These are phyloP conservation scores for Trypanosoma grayi DNA, from an alignment of 208 protist genomes.

Conservation along the genomic window DNA sequence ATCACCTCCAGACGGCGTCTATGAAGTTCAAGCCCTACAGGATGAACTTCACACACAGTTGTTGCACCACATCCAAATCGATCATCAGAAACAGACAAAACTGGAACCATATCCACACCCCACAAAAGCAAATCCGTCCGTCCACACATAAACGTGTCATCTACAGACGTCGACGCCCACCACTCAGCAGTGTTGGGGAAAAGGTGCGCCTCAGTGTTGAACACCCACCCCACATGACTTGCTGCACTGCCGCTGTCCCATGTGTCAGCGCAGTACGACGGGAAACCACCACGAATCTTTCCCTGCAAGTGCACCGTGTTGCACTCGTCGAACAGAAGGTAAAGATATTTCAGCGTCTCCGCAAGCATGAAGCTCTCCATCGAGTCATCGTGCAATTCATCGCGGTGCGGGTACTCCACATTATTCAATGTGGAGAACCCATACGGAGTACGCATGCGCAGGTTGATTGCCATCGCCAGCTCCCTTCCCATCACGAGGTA, in stretches of 20 bases:
- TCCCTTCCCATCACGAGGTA: constrained; percentile 68
- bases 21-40: background rate
- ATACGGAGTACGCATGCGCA: constrained; percentile 45
- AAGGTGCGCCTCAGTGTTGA: constrained; percentile 70
- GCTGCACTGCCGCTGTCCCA: background rate
- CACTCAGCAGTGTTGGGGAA: constrained; percentile 42
- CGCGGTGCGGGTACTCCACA: constrained; percentile 25
- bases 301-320: constrained; percentile 29
- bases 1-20: constrained; percentile 8
- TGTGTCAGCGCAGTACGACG: background rate
- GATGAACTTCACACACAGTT: background rate
- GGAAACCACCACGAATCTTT: constrained; percentile 5
- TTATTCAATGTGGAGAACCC: constrained; percentile 45
- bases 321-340: constrained; percentile 88
- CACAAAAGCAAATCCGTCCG: background rate
- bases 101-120: background rate
- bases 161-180: constrained; percentile 18
- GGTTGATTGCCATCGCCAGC: constrained; percentile 51
- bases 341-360: constrained; percentile 97
- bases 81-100: background rate
- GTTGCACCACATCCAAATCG: background rate
- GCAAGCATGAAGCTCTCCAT: constrained; percentile 95
- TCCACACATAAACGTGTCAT: background rate
- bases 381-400: constrained; percentile 37
- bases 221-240: constrained; percentile 37